A percentile compares a stretch with the other conserved stretches of the same genome.
Evolutionary conservation across 2,329 filamentous ascomycete species (phyloP).

Genomic region (Exophiala aquamarina): DNA sequence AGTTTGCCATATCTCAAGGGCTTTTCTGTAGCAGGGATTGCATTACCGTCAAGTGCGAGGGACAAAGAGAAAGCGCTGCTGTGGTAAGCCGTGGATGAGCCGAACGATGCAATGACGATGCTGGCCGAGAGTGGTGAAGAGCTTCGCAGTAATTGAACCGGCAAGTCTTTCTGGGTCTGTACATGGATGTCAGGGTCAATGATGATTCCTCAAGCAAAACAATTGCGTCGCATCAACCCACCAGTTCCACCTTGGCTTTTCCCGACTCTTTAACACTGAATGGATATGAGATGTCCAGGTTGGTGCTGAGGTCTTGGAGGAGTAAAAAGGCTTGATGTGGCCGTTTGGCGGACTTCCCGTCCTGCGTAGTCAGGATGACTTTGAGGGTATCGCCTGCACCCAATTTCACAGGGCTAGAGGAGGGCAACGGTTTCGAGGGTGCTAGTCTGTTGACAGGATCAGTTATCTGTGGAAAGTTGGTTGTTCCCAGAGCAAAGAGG

Average conservation of each 20-base stretch:
- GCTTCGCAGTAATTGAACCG: constrained; percentile 72
- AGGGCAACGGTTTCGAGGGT: constrained; percentile 55
- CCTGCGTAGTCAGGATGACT: constrained; percentile 76
- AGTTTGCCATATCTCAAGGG: constrained; percentile 81
- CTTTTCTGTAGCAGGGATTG: constrained; percentile 61
- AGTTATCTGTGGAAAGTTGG: no score
- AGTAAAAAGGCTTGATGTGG: constrained; percentile 94
- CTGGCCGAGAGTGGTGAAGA: constrained; percentile 71
- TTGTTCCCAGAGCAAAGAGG: neutral
- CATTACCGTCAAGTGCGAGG: constrained; percentile 63
- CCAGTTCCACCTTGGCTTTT: constrained; percentile 81
- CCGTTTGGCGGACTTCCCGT: constrained; percentile 74
- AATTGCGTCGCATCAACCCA: constrained; percentile 48
- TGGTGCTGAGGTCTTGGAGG: constrained; percentile 70
- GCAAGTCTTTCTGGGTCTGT: constrained; percentile 86
- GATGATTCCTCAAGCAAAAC: constrained; percentile 16
- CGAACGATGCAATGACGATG: constrained; percentile 84
- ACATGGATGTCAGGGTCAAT: constrained; percentile 9
- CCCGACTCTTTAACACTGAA: constrained; percentile 83
- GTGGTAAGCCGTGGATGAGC: constrained; percentile 65
- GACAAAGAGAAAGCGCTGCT: constrained; percentile 71
- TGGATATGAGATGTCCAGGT: constrained; percentile 83
- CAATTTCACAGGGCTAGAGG: constrained; percentile 62
- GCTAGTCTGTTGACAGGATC: constrained; percentile 52
- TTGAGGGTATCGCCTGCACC: constrained; percentile 73